A percentile compares a stretch with the other conserved stretches of the same genome.
These are phyloP conservation scores for Furcasterigmium sp. DNA, from an alignment of 2,329 filamentous ascomycete genomes.

Conservation along the genomic window DNA sequence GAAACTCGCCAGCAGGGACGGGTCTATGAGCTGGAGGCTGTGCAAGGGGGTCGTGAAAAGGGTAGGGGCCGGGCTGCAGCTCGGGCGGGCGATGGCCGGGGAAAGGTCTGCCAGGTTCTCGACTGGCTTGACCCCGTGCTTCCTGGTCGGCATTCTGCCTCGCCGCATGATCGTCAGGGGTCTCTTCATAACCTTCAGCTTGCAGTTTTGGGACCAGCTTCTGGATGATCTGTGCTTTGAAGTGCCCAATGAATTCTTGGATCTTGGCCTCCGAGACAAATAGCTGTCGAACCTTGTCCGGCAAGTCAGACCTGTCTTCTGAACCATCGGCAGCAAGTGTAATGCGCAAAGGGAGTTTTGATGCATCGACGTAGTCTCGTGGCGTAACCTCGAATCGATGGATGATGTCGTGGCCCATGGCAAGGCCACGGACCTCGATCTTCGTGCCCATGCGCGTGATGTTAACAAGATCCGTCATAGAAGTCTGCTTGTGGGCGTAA, in stretches of 20 bases:
- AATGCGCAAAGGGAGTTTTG: slow-evolving; percentile 52
- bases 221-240: slow-evolving; percentile 79
- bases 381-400: slow-evolving; percentile 68
- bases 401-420: slow-evolving; percentile 75
- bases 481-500: slow-evolving; percentile 80
- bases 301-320: slow-evolving; percentile 46
- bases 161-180: slow-evolving; percentile 32
- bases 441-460: slow-evolving; percentile 77
- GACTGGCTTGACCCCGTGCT: slow-evolving; percentile 34
- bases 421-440: slow-evolving; percentile 77
- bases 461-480: slow-evolving; percentile 78
- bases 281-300: slow-evolving; percentile 46
- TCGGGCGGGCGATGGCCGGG: slow-evolving; percentile 34
- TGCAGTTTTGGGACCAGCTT: slow-evolving; percentile 73
- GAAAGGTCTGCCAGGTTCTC: slow-evolving; percentile 23
- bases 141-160: slow-evolving; percentile 33
- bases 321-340: slow-evolving; percentile 32
- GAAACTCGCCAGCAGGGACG: slow-evolving; percentile 66
- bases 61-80: slow-evolving; percentile 65
- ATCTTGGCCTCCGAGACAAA: slow-evolving; percentile 73
- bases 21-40: slow-evolving; percentile 54
- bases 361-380: slow-evolving; percentile 67
- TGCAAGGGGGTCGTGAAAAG: slow-evolving; percentile 60
- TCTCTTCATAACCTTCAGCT: slow-evolving; percentile 73
- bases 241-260: slow-evolving; percentile 61